Base-by-base conservation (phyloP, 176 grass and related monocot genomes). In the Musa schizocarpa region DNA sequence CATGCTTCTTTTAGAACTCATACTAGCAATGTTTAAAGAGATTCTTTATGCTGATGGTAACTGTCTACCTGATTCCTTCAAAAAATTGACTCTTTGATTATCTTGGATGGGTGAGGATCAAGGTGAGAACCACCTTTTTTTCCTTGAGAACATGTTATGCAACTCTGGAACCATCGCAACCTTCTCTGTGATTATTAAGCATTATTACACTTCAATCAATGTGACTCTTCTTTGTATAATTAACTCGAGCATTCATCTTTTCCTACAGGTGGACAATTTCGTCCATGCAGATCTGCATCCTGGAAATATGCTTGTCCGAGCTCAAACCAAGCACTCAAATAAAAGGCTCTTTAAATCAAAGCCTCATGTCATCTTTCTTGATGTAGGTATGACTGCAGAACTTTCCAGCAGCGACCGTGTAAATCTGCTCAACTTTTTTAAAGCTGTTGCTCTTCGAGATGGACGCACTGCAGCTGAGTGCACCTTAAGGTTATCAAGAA, bases 241-340 rank as follows among this genome's bases (percentile, higher is more conserved):
- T 61, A 19, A 61, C 57, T 21, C 9, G 57, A 23, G 9, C 34
- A 43, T 43, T 43, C 34, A 43, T 43, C 73, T 27, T 74, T 22
- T 66, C 82, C 77, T 83, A 56, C 79, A 96, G 92, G 92, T 96
- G 73, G 92, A 96, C 83, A 96, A 96, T 77, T 96, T 96, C 52
- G 83, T 96, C 53, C 89, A 96, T 88, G 92, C 92, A 20, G 92
- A 96, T 81, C 89, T 96, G 92, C 92, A 96, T 58, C 92, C 92
- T 78, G 92, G 92, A 80, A 96, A 96, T 80, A 96, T 96, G 77
- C 77, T 96, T 54, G 92, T 96, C 50, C 89, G 92, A 74, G 85
- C 50, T 63, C 72, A 85, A 55, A 76, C 89, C 8, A 82, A 86
- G 27, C 91, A 79, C 57, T 52, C 83, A 59, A 90, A 92, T 53